Evolutionary conservation across 768 basidiomycete species (phyloP).

Genomic region (Tylopilus balloui): DNA sequence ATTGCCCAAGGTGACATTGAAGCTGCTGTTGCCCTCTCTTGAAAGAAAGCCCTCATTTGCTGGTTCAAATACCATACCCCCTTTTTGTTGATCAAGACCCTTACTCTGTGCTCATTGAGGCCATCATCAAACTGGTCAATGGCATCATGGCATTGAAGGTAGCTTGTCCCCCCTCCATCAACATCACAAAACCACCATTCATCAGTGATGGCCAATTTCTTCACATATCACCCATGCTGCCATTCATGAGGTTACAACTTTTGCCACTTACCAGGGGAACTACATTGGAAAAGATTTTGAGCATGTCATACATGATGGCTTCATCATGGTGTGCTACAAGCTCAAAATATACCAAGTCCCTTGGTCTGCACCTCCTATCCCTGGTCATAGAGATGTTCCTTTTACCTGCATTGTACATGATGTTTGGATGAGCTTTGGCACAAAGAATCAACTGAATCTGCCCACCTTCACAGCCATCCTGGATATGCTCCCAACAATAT

Average conservation of each 20-base stretch:
- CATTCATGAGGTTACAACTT: background rate
- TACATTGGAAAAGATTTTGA: background rate
- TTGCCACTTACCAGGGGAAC: background rate
- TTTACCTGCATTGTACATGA: background rate
- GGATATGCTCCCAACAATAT: background rate
- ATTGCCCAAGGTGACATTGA: background rate
- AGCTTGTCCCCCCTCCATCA: background rate
- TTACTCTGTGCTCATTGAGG: background rate
- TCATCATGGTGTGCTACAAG: background rate
- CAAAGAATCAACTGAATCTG: background rate
- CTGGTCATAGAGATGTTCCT: background rate
- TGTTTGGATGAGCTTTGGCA: background rate
- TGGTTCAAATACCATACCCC: background rate
- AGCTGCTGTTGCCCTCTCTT: background rate
- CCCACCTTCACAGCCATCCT: background rate
- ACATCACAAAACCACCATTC: background rate
- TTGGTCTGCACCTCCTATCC: background rate
- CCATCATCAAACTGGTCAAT: background rate
- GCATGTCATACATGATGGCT: background rate
- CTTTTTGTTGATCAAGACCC: background rate
- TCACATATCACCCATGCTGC: background rate
- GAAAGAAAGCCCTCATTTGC: background rate
- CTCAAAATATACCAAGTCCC: background rate
- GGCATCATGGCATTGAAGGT: background rate
- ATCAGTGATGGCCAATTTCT: background rate